phyloP scores from a whole-genome alignment of 331 rosid species.

The Malus hybrid region DNA sequence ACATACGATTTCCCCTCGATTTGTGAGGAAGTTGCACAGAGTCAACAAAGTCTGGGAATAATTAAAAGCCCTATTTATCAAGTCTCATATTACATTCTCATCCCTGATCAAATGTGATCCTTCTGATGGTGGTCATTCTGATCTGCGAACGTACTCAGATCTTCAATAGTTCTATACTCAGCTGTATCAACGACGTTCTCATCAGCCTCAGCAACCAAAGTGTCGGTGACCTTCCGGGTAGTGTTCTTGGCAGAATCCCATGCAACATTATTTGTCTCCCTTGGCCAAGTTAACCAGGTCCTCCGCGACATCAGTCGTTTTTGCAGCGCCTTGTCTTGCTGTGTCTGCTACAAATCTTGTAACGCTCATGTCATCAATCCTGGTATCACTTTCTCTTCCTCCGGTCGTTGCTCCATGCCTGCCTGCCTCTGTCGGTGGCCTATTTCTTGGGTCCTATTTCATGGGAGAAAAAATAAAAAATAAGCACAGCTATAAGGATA shows the following conservation, averaged over 20 bases:
- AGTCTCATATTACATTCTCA: not conserved
- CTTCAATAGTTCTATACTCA: slow-evolving; percentile 46
- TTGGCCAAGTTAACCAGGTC: slow-evolving; percentile 20
- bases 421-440: not conserved
- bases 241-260: slow-evolving; percentile 39
- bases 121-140: not conserved
- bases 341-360: slow-evolving; percentile 15
- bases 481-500: no score
- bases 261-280: slow-evolving; percentile 37
- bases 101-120: not conserved
- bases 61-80: not conserved
- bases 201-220: slow-evolving; percentile 48
- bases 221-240: slow-evolving; percentile 17
- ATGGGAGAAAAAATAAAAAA: not conserved
- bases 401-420: not conserved
- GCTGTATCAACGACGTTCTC: slow-evolving; percentile 50
- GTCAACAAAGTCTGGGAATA: not conserved
- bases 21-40: not conserved
- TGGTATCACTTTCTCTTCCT: not conserved
- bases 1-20: not conserved
- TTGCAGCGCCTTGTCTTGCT: slow-evolving; percentile 12
- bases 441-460: not conserved
- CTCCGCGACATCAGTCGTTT: slow-evolving; percentile 22
- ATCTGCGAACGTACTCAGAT: not conserved
- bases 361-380: slow-evolving; percentile 1